Percentiles rank a stretch among this genome's conserved stretches.
Evolutionary conservation across 1,139 yeast species (phyloP).

Genomic region (Saccharomyces hybrid): DNA sequence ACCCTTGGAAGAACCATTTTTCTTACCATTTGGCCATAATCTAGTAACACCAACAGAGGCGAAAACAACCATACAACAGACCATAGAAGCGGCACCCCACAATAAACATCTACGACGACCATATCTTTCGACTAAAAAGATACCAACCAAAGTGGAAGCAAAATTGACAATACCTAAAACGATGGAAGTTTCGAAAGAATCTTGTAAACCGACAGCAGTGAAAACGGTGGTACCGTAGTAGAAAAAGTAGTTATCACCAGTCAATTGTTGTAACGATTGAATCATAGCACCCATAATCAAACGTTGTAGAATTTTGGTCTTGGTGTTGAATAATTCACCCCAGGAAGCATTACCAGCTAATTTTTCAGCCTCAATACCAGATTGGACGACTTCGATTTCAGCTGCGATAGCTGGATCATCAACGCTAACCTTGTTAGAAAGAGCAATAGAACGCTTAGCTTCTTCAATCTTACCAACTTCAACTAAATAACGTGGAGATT

Average conservation of each 20-base stretch:
- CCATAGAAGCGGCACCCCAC: slow-evolving; percentile 59
- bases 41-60: slow-evolving; percentile 62
- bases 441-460: slow-evolving; percentile 55
- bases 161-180: slow-evolving; percentile 74
- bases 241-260: slow-evolving; percentile 77
- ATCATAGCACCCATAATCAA: slow-evolving; percentile 56
- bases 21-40: slow-evolving; percentile 52
- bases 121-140: slow-evolving; percentile 57
- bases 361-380: slow-evolving; percentile 57
- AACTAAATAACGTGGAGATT: slow-evolving; percentile 68
- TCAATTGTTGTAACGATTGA: slow-evolving; percentile 67
- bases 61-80: slow-evolving; percentile 54
- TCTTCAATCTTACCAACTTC: slow-evolving; percentile 46
- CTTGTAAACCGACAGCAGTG: slow-evolving; percentile 65
- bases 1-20: slow-evolving; percentile 42
- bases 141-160: slow-evolving; percentile 61
- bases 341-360: slow-evolving; percentile 62
- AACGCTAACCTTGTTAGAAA: slow-evolving; percentile 46
- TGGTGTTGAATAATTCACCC: slow-evolving; percentile 57
- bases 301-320: slow-evolving; percentile 49
- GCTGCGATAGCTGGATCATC: slow-evolving; percentile 52
- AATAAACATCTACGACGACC: slow-evolving; percentile 66
- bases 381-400: slow-evolving; percentile 54
- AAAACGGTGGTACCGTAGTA: slow-evolving; percentile 74
- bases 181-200: slow-evolving; percentile 70